Conservation (phyloP, 169 alveolate species). For the Cytauxzoon felis region DNA sequence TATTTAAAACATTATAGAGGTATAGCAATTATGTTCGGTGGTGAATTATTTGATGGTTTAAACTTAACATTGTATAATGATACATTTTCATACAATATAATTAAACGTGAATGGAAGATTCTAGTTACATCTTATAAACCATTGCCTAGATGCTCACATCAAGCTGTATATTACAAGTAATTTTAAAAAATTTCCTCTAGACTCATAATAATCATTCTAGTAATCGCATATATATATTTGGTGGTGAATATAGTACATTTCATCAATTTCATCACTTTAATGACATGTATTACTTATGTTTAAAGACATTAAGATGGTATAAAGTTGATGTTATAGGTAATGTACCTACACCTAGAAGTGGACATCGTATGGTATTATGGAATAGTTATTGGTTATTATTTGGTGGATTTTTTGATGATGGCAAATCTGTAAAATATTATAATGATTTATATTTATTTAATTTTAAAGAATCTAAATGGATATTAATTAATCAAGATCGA, state of each 20-base stretch:
- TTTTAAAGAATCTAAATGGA: slow-evolving; percentile 60
- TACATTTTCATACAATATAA: slow-evolving; percentile 76
- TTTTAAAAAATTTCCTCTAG: neutral
- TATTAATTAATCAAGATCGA: slow-evolving; percentile 33
- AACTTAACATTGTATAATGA: slow-evolving; percentile 79
- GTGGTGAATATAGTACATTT: slow-evolving; percentile 86
- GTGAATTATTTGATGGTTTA: slow-evolving; percentile 83
- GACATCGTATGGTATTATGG: slow-evolving; percentile 89
- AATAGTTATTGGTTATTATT: slow-evolving; percentile 79
- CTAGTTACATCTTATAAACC: slow-evolving; percentile 73
- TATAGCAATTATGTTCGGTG: slow-evolving; percentile 83
- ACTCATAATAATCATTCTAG: slow-evolving; percentile 13
- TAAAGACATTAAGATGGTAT: slow-evolving; percentile 75
- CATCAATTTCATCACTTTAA: slow-evolving; percentile 84
- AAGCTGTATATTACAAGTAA: slow-evolving; percentile 78
- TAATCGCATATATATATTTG: slow-evolving; percentile 81
- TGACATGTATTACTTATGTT: slow-evolving; percentile 80
- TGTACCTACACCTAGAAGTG: slow-evolving; percentile 85
- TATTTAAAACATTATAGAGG: slow-evolving; percentile 40
- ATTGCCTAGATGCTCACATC: slow-evolving; percentile 87
- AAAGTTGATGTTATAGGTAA: slow-evolving; percentile 75
- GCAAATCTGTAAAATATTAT: slow-evolving; percentile 76
- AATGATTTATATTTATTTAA: slow-evolving; percentile 79
- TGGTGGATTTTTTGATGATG: slow-evolving; percentile 88
- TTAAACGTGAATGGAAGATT: slow-evolving; percentile 79